phyloP scores from a whole-genome alignment of 768 basidiomycete species.

The Clitopilus hobsonii region DNA sequence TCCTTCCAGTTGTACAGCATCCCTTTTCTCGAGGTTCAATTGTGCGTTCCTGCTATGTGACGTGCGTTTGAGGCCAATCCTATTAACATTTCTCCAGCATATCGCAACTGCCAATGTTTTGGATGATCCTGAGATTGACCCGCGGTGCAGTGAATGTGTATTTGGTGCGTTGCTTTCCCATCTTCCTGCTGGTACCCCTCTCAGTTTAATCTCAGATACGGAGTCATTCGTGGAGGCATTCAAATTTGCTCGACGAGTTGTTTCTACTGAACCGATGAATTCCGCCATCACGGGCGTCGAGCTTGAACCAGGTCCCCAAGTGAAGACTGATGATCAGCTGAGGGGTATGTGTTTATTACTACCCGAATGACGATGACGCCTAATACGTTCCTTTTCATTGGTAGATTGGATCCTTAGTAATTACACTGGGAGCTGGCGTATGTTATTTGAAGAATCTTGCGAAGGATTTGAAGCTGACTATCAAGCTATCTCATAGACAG shows the following conservation, averaged over 20 bases:
- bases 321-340: constrained; percentile 24
- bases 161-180: constrained; percentile 19
- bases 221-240: neutral
- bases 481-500: constrained; percentile 27
- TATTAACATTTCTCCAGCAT: constrained; percentile 12
- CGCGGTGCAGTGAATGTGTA: constrained; percentile 32
- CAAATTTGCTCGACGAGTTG: neutral
- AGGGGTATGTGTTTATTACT: constrained; percentile 11
- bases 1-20: constrained; percentile 30
- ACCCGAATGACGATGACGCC: neutral
- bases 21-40: constrained; percentile 45
- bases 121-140: constrained; percentile 27
- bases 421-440: neutral
- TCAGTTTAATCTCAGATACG: neutral
- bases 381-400: no score
- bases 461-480: constrained; percentile 14
- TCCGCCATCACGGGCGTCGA: constrained; percentile 8
- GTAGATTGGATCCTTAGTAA: neutral
- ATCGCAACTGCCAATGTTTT: constrained; percentile 23
- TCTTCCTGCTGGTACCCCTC: neutral
- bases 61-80: neutral
- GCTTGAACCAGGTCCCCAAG: constrained; percentile 22
- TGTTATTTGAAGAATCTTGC: no score
- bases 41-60: constrained; percentile 20
- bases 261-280: neutral